Evolutionary conservation across 2,329 filamentous ascomycete species (phyloP).

Genomic region (Penicillium oxalicum): DNA sequence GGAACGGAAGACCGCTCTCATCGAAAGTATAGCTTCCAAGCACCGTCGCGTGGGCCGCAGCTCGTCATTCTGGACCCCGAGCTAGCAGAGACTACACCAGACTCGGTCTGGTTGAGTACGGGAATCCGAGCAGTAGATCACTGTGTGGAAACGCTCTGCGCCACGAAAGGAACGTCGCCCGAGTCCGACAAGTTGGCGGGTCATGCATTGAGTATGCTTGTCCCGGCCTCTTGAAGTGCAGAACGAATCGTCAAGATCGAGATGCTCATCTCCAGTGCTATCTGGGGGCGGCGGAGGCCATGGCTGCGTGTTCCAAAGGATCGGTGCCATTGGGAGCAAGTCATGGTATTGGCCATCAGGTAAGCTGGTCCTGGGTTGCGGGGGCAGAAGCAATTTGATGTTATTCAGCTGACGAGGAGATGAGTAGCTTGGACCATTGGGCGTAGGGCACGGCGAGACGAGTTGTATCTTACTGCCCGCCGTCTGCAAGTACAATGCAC

Average conservation of each 20-base stretch:
- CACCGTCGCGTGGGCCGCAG: conserved; percentile 39
- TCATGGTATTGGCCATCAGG: conserved; percentile 50
- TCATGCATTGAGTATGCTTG: conserved; percentile 38
- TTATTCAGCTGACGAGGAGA: neutral
- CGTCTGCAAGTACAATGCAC: conserved; percentile 52
- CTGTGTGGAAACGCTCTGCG: conserved; percentile 52
- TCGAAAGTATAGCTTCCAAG: conserved; percentile 34
- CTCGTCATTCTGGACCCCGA: conserved; percentile 54
- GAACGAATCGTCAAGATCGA: conserved; percentile 31
- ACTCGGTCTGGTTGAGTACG: conserved; percentile 52
- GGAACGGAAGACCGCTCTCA: conserved; percentile 33
- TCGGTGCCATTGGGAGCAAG: conserved; percentile 45
- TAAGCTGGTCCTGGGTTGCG: conserved; percentile 18
- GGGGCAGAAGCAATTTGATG: no score
- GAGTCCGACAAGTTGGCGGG: conserved; percentile 35
- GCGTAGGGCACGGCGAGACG: conserved; percentile 57
- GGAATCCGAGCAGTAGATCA: conserved; percentile 55
- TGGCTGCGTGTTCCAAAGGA: conserved; percentile 41
- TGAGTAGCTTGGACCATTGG: conserved; percentile 45
- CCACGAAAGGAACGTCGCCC: conserved; percentile 28
- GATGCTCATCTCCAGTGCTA: conserved; percentile 46
- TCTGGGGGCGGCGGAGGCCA: conserved; percentile 49
- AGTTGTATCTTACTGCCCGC: conserved; percentile 52
- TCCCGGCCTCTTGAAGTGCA: conserved; percentile 41
- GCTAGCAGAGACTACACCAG: conserved; percentile 48